These are phyloP conservation scores for Eutrema yunnanense DNA, from an alignment of 345 rosid genomes.

Conservation along the genomic window DNA sequence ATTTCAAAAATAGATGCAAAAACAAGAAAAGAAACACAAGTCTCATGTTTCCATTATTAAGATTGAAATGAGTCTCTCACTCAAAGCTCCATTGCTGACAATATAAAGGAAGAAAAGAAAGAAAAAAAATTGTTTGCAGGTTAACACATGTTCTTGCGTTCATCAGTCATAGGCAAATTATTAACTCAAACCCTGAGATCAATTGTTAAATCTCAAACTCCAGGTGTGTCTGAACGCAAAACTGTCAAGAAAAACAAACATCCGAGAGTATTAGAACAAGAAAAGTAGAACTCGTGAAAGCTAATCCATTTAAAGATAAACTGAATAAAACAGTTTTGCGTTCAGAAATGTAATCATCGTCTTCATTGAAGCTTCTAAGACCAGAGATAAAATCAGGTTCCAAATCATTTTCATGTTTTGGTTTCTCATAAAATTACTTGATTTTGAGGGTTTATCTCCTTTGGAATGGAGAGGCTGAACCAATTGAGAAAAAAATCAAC, in stretches of 20 bases:
- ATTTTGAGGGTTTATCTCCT: too few relatives aligned
- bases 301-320: not conserved
- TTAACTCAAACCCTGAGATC: not conserved
- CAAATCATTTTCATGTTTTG: not conserved
- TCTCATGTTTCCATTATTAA: not conserved
- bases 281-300: not conserved
- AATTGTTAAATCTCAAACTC: slow-evolving; percentile 1
- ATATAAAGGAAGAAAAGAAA: not conserved
- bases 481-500: not conserved
- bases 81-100: slow-evolving; percentile 3
- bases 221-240: slow-evolving; percentile 25
- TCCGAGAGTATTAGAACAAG: not conserved
- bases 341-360: not conserved
- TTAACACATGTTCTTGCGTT: not conserved
- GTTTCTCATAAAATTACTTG: not conserved
- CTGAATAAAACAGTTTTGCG: not conserved
- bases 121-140: not conserved
- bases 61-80: not conserved
- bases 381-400: not conserved
- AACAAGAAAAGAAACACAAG: not conserved
- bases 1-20: not conserved
- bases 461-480: not conserved
- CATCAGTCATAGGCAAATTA: not conserved
- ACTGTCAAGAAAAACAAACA: not conserved
- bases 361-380: not conserved